Percentiles rank a stretch among this genome's conserved stretches.
These are phyloP conservation scores for Dryadomyces quercivorus DNA, from an alignment of 2,329 filamentous ascomycete species.

Conservation along the genomic window DNA sequence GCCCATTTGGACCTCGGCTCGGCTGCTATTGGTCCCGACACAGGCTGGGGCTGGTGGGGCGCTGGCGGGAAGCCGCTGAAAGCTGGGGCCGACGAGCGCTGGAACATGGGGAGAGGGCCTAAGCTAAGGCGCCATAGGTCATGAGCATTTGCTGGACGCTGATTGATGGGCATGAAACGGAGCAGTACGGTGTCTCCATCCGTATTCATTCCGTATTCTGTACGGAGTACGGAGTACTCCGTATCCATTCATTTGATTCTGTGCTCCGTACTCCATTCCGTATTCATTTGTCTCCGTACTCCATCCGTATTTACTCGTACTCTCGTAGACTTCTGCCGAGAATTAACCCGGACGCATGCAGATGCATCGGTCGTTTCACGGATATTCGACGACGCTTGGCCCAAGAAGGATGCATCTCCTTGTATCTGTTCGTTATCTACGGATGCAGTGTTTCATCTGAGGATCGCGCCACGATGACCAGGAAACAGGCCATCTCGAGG, in stretches of 20 bases:
- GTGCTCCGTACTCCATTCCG: too few relatives aligned
- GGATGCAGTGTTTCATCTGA: not conserved
- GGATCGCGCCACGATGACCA: not conserved
- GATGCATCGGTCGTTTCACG: too few relatives aligned
- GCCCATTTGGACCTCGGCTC: not conserved
- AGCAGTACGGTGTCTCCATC: too few relatives aligned
- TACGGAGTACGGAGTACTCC: too few relatives aligned
- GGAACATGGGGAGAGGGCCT: not conserved
- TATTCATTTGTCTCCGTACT: too few relatives aligned
- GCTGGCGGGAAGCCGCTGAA: not conserved
- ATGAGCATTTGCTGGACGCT: constrained; percentile 4
- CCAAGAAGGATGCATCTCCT: not conserved
- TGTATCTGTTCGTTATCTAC: not conserved
- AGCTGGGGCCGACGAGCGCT: not conserved
- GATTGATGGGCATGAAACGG: too few relatives aligned
- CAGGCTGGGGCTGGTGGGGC: not conserved
- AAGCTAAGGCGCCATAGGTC: not conserved
- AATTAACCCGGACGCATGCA: too few relatives aligned
- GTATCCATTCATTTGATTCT: too few relatives aligned
- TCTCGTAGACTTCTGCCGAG: too few relatives aligned
- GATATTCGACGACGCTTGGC: too few relatives aligned
- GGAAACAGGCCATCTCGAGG: not conserved
- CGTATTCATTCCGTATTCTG: too few relatives aligned
- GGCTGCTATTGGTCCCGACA: not conserved
- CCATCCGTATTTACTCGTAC: too few relatives aligned